Conservation (phyloP, 805 yeast species). For the Maudiozyma turicensis region DNA sequence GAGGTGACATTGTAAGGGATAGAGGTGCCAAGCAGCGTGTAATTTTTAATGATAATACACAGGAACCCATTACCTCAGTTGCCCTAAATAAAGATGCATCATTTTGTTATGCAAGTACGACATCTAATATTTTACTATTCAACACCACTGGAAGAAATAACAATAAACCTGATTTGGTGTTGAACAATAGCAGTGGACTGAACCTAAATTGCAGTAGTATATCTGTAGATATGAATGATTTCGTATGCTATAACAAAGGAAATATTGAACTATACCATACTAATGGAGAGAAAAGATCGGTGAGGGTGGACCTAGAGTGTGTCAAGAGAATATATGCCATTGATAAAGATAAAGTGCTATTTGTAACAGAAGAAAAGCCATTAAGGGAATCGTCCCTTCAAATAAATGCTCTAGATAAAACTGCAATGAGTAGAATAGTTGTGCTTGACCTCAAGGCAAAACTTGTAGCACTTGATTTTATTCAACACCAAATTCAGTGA, state of each 20-base stretch:
- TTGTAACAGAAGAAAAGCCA: conserved; percentile 42
- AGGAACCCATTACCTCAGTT: conserved; percentile 75
- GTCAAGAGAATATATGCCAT: conserved; percentile 36
- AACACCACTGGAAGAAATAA: conserved; percentile 71
- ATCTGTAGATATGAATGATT: conserved; percentile 35
- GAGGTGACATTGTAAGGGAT: conserved; percentile 85
- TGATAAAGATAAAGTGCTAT: conserved; percentile 46
- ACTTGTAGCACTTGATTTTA: conserved; percentile 57
- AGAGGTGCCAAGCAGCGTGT: conserved; percentile 82
- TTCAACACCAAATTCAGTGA: conserved; percentile 58
- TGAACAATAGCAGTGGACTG: conserved; percentile 40
- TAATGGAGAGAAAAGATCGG: conserved; percentile 41
- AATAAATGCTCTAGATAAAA: conserved; percentile 25
- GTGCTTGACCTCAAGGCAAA: conserved; percentile 64
- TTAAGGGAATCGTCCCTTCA: conserved; percentile 27
- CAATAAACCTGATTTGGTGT: conserved; percentile 44
- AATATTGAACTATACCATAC: conserved; percentile 49
- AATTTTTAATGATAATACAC: conserved; percentile 49
- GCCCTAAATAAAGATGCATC: conserved; percentile 43
- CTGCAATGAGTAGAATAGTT: conserved; percentile 42
- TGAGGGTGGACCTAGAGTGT: conserved; percentile 39
- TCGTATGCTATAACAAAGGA: conserved; percentile 44
- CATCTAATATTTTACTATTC: conserved; percentile 59
- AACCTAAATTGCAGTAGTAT: conserved; percentile 34
- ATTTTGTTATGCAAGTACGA: conserved; percentile 61